Base-by-base conservation (phyloP, 306 rosid genomes). In the Canavalia ensiformis region DNA sequence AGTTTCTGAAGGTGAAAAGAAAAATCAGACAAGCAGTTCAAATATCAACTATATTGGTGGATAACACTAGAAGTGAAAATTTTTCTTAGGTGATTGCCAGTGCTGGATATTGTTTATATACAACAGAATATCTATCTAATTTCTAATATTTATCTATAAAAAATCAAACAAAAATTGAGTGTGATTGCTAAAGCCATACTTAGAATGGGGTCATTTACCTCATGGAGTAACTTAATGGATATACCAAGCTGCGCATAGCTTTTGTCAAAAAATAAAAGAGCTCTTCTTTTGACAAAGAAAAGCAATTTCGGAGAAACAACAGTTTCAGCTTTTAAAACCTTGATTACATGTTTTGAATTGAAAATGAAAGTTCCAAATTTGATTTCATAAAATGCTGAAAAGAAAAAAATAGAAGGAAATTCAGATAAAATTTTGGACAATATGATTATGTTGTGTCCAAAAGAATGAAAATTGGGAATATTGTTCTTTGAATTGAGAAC, bases 51-150 rank as follows among this genome's bases (percentile, higher is more conserved):
- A 66, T 28, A 51, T 28, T 52, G 41, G 56, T 44, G 55, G 60
- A 79, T 56, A 68, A 56, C 76, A 55, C 11, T 8, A 35, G 28
- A 11, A 41, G 58, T 41, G 8, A 56, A 18, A 58, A 35, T 29
- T 18, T 2, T 31, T 10, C 37, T 60, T 67, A 65, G 6, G 37
- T 39, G 64, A 35, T 55, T 70, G 42, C 64, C 7, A 45, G 58
- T 31, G 58, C 47, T 65, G 45, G 70, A n/a, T 79, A 37, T 18
- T 46, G 59, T 59, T 35, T 60, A 13, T 59, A 46, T 11, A 4
- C 49, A 34, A 41, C 12, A 73, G 25, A 10, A 18, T 39, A 18
- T 42, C 29, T 25, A 39, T 10, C 28, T 41, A 56, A 73, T 18
- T 60, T 42, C 35, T 64, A 1, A 45, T 8, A 5, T 45, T 25